phyloP scores from a whole-genome alignment of 495 filamentous ascomycete genomes.

The Usnea hakonensis region DNA sequence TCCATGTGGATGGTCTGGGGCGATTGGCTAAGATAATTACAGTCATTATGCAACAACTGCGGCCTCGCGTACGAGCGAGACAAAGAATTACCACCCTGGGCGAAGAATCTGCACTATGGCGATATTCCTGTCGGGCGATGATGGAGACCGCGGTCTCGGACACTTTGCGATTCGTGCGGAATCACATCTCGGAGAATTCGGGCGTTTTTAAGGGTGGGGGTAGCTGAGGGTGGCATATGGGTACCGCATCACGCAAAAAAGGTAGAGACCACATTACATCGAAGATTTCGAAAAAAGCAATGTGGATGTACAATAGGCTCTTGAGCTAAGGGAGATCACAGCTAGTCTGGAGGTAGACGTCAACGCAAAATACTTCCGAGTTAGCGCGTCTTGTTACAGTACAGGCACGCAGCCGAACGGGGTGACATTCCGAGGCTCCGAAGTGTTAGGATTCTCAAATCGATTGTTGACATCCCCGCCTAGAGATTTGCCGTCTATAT shows the following conservation, averaged over 20 bases:
- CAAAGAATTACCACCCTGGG: conserved; percentile 75
- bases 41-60: conserved; percentile 83
- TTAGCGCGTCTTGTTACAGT: neutral
- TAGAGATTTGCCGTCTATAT: too few species aligned
- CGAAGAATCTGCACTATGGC: conserved; percentile 63
- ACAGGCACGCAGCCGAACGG: neutral
- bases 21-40: conserved; percentile 14
- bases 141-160: neutral
- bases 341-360: neutral
- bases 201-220: neutral
- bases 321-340: neutral
- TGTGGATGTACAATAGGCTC: conserved; percentile 3
- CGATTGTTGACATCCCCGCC: neutral
- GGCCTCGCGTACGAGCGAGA: conserved; percentile 82
- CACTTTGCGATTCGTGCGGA: neutral
- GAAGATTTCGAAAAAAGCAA: neutral
- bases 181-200: neutral
- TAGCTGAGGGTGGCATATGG: neutral
- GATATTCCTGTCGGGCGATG: conserved; percentile 39
- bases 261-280: neutral
- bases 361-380: neutral
- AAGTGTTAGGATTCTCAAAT: neutral
- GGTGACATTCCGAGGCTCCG: neutral
- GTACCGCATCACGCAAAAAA: neutral
- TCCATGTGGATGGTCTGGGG: neutral